Conservation (phyloP, 2,329 filamentous ascomycete genomes). For the Scedosporium boydii region DNA sequence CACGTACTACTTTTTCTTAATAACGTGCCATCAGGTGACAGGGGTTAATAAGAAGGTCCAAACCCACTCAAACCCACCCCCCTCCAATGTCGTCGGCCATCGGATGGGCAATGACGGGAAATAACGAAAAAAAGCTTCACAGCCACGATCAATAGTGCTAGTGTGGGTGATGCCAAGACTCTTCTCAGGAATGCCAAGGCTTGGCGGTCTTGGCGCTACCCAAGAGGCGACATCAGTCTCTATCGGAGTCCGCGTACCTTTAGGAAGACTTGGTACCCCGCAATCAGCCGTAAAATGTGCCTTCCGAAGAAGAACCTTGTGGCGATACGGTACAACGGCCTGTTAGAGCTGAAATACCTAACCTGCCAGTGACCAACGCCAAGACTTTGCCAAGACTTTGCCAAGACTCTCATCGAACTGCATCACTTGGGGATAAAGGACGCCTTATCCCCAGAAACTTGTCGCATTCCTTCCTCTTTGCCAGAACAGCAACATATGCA, state of each 20-base stretch:
- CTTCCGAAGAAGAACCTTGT: not conserved
- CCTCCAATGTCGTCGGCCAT: not conserved
- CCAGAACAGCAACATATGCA: not conserved
- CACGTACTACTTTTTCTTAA: too few relatives aligned
- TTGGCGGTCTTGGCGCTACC: slow-evolving; percentile 5
- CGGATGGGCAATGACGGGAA: not conserved
- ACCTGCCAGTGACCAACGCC: not conserved
- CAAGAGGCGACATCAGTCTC: not conserved
- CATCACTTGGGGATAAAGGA: slow-evolving; percentile 5
- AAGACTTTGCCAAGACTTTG: slow-evolving; percentile 6
- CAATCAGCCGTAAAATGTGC: not conserved
- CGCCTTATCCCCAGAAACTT: slow-evolving; percentile 3
- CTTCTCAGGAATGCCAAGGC: slow-evolving; percentile 3
- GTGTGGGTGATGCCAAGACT: slow-evolving; percentile 4
- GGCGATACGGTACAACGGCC: not conserved
- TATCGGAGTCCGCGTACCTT: not conserved
- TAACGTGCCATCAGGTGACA: too few relatives aligned
- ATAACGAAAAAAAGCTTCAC: not conserved
- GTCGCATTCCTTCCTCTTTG: not conserved
- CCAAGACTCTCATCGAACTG: slow-evolving; percentile 1
- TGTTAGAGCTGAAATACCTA: not conserved
- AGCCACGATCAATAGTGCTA: slow-evolving; percentile 1
- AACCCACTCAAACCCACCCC: too few relatives aligned
- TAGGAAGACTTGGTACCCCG: not conserved
- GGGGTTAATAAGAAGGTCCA: too few relatives aligned